Percentiles rank a stretch among this genome's conserved stretches.
Evolutionary conservation across 108 stramenopile genomes (phyloP).

Genomic region (Nitzschia palea): DNA sequence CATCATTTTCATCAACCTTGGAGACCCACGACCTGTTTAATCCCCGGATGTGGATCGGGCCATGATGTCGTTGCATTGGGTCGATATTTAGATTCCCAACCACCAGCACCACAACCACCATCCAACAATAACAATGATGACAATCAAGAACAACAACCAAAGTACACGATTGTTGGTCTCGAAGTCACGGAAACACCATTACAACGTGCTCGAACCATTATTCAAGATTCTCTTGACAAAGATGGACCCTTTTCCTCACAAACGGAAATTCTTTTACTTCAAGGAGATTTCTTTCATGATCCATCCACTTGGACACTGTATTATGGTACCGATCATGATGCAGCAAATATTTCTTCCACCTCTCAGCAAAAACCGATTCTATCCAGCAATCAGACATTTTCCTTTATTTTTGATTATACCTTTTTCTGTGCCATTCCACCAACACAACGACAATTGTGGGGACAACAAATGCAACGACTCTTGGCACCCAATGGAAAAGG

Average conservation of each 20-base stretch:
- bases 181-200: conserved; percentile 28
- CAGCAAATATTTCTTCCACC: background rate
- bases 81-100: background rate
- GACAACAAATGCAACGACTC: conserved; percentile 11
- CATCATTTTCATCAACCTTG: no score
- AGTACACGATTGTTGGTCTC: conserved; percentile 20
- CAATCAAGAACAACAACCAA: background rate
- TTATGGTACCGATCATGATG: background rate
- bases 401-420: conserved; percentile 39
- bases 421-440: conserved; percentile 41
- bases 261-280: background rate
- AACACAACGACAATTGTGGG: conserved; percentile 9
- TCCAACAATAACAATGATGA: background rate
- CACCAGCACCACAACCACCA: background rate
- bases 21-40: background rate
- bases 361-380: background rate
- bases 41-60: conserved; percentile 40
- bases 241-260: background rate
- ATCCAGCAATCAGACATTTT: conserved; percentile 1
- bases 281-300: conserved; percentile 33
- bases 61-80: conserved; percentile 30
- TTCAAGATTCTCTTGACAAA: background rate
- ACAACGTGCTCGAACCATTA: conserved; percentile 6
- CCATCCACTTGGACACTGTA: conserved; percentile 18
- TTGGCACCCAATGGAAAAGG: conserved; percentile 8